Conservation (phyloP, 305 asterid genomes). For the Andrographis paniculata region DNA sequence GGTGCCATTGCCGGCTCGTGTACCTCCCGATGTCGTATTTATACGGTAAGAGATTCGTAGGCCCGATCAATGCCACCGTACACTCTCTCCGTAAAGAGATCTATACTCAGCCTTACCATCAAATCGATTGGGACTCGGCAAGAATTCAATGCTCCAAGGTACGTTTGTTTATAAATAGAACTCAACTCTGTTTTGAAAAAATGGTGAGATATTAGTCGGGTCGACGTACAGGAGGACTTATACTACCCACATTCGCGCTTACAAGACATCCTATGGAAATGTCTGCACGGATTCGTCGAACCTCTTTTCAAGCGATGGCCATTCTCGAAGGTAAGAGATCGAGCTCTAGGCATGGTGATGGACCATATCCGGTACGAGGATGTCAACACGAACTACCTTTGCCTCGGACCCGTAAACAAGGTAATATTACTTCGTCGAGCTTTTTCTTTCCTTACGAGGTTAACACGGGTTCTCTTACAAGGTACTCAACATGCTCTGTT, state of each 20-base stretch:
- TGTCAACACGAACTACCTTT: slow-evolving; percentile 15
- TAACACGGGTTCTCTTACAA: too few species aligned
- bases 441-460: too few species aligned
- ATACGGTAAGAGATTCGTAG: not conserved
- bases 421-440: too few species aligned
- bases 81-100: slow-evolving; percentile 20
- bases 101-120: slow-evolving; percentile 17
- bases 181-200: not conserved
- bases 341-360: slow-evolving; percentile 12
- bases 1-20: slow-evolving; percentile 26
- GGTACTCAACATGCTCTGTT: slow-evolving; percentile 45
- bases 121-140: slow-evolving; percentile 20
- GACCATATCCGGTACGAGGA: slow-evolving; percentile 20
- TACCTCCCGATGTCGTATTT: slow-evolving; percentile 11
- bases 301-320: slow-evolving; percentile 18
- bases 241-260: slow-evolving; percentile 17
- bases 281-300: slow-evolving; percentile 2
- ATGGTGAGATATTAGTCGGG: not conserved
- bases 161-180: not conserved
- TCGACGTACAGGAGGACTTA: slow-evolving; percentile 16
- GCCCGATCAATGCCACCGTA: slow-evolving; percentile 11
- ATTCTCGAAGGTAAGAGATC: slow-evolving; percentile 14
- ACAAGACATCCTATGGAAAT: slow-evolving; percentile 15
- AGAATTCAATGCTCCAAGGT: slow-evolving; percentile 26
- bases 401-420: slow-evolving; percentile 16